Base-by-base conservation (phyloP, 495 filamentous ascomycete species). In the Saxophila tyrrhenica region DNA sequence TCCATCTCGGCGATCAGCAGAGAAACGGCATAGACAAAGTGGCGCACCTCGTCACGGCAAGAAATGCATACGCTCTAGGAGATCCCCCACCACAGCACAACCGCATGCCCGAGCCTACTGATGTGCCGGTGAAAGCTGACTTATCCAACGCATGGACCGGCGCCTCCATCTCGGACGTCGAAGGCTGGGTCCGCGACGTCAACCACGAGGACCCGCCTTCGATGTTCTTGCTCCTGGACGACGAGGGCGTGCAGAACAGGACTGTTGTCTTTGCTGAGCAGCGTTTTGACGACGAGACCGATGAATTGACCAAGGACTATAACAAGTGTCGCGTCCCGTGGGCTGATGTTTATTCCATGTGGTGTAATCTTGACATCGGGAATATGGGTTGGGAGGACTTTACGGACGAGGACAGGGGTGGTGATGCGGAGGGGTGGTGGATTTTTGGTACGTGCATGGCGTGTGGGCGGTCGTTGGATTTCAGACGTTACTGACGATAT, bases 351-450 rank as follows among this genome's bases (percentile, higher is more conserved):
- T 20, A 41, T 21, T 39, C 41, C 19, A n/a, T 44, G 5, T 44
- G 41, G 41, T 3, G 3, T 7, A 44, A 44, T 21, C 41, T 44
- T 8, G 41, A 44, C 25, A 51, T 51, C 38, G 48, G 25, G 8
- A 51, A 51, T 51, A 19, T 39, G 22, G 48, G 35, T 21, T 51
- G 20, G n/a, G 48, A 51, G 35, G 48, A 51, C 17, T 51, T 39
- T 38, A 39, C 23, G 11, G 48, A 51, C 21, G 48, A 51, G 29
- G 23, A 38, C 3, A 51, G 5, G 19, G 41, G 35, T 35, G 25
- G 24, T 5, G 48, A 41, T 21, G 24, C 11, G 9, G 35, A 41
- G 38, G 48, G 48, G 17, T 51, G 48, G 48, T 38, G 25, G 22
- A 21, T n/a, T 5, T 51, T 39, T 25, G 46, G 46, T n/a, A n/a